phyloP scores from a whole-genome alignment of 1,139 yeast genomes.

The Petasospora rhodanensis region DNA sequence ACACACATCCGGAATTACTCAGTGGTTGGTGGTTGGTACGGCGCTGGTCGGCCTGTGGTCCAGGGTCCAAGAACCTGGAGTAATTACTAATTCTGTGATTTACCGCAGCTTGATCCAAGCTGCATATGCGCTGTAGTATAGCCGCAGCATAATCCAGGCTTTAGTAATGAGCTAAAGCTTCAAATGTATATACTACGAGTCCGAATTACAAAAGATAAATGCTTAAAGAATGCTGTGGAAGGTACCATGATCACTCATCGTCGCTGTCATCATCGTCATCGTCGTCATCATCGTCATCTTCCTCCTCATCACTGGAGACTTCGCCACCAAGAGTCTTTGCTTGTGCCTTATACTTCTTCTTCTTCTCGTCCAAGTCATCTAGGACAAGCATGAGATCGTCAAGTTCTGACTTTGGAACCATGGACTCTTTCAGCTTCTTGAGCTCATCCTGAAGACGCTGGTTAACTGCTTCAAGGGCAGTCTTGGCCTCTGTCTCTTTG shows the following conservation, averaged over 20 bases:
- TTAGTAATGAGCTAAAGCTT: too few species aligned
- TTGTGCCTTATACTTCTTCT: conserved; percentile 51
- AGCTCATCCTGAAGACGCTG: conserved; percentile 11
- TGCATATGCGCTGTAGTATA: too few species aligned
- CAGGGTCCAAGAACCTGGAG: too few species aligned
- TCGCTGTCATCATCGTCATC: conserved; percentile 19
- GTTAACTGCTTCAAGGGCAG: conserved; percentile 8
- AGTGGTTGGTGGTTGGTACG: too few species aligned
- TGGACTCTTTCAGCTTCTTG: conserved; percentile 12
- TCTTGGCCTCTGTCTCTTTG: not conserved
- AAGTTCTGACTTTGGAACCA: conserved; percentile 56
- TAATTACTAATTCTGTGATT: too few species aligned
- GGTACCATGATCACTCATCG: conserved; percentile 2
- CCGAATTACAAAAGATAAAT: too few species aligned
- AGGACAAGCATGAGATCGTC: conserved; percentile 76
- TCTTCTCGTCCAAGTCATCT: conserved; percentile 70
- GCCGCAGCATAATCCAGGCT: too few species aligned
- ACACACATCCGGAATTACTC: too few species aligned
- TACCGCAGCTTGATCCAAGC: too few species aligned
- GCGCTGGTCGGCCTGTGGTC: too few species aligned
- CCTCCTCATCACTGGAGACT: conserved; percentile 49
- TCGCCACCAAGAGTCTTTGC: conserved; percentile 47
- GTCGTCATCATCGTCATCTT: conserved; percentile 43
- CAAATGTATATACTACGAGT: too few species aligned
- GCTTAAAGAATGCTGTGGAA: too few species aligned